Evolutionary conservation across 1,284 basidiomycete genomes (phyloP).

Genomic region (Cutaneotrichosporon daszewskae): DNA sequence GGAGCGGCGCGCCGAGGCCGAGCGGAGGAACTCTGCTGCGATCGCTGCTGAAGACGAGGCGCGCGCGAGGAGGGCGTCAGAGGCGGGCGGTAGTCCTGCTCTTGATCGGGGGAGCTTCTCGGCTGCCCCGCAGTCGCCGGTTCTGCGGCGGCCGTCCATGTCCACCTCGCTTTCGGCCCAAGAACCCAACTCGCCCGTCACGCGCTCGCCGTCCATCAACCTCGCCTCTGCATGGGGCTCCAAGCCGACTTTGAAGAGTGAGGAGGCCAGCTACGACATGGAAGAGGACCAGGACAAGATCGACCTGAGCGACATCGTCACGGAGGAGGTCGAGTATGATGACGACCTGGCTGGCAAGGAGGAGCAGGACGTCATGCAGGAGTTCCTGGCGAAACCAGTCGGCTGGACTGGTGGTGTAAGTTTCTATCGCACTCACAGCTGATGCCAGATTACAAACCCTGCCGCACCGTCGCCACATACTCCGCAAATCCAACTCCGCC

Average conservation of each 20-base stretch:
- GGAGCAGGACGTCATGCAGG: constrained; percentile 15
- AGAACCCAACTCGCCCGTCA: neutral
- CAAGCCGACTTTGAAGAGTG: neutral
- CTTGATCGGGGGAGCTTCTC: no score
- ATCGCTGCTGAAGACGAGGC: constrained; percentile 2
- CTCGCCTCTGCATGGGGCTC: constrained; percentile 17
- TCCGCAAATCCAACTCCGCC: constrained; percentile 21
- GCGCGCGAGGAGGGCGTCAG: neutral
- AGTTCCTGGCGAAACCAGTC: constrained; percentile 21
- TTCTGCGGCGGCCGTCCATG: neutral
- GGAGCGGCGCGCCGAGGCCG: constrained; percentile 1
- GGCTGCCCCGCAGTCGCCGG: neutral
- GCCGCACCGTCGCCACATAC: constrained; percentile 14
- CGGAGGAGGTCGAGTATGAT: constrained; percentile 4
- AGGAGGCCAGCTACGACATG: constrained; percentile 5
- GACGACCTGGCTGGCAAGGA: constrained; percentile 7
- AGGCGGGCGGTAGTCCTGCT: no score
- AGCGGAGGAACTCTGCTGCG: no score
- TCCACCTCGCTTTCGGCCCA: no score
- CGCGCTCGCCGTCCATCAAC: constrained; percentile 1
- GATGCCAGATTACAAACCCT: constrained; percentile 25
- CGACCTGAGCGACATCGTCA: constrained; percentile 38
- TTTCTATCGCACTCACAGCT: neutral
- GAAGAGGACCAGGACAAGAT: constrained; percentile 26
- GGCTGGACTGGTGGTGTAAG: constrained; percentile 35